Base-by-base conservation (phyloP, 1,284 basidiomycete genomes). In the Melampsora abietis-canadensis region DNA sequence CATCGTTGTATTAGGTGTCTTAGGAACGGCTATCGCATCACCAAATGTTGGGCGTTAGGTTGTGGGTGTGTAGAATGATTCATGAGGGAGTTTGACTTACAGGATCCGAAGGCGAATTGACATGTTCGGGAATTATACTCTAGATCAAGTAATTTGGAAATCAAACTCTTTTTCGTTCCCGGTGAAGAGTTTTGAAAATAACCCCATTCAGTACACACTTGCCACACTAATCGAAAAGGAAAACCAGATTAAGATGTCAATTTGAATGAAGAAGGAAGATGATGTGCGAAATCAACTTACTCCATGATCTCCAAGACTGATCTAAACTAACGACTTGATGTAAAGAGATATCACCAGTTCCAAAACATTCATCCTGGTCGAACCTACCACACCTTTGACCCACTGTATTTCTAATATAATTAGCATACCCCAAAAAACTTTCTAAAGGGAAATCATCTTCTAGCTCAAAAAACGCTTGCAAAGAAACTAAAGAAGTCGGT, bases 181-280 rank as follows among this genome's bases (percentile, higher is more conserved):
- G 77, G 77, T 0, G 80, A 79, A 2, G 78, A 76, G 3, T 78
- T 78, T 76, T 78, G 78, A 66, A 80, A 79, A 76, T 78, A 81
- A 12, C 80, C 80, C 78, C 79, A 81, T 30, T 76, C 77, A 14
- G 78, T 79, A 60, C 80, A 80, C 68, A 78, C 76, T 61, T 79
- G 78, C 31, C 67, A 48, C 37, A 68, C 66, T 65, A 27, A 24
- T 14, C 15, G 10, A 27, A 15, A n/a, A 17, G 17, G 15, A 54
- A 54, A n/a, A 54, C 1, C 7, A 44, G 37, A 65, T 21, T 17
- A 37, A 60, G 31, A 66, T 69, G 14, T 21, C 6, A 46, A 63
- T 51, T n/a, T 10, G 17, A 51, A 17, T 51, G 21, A 12, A 1
- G 5, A 51, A 51, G 17, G 2, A 51, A 5, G 21, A n/a, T 1